phyloP scores from a whole-genome alignment of 768 basidiomycete species.

The Boletus rubescentipes region DNA sequence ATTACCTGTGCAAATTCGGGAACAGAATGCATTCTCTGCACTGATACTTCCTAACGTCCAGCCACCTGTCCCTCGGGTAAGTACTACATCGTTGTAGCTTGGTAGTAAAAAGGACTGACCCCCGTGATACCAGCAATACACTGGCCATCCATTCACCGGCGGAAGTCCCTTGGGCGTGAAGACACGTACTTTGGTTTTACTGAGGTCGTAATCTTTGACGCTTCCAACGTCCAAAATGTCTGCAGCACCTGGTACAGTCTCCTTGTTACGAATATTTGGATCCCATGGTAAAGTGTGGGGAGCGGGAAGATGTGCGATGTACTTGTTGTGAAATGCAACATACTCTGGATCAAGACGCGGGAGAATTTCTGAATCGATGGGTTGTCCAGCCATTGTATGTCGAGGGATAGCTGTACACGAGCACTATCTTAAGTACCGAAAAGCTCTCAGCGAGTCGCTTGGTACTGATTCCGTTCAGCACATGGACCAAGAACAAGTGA shows the following conservation, averaged over 20 bases:
- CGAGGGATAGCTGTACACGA: neutral
- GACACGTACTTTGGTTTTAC: constrained; percentile 54
- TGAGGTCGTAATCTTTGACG: constrained; percentile 52
- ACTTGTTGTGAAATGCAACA: constrained; percentile 55
- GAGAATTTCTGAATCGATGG: constrained; percentile 63
- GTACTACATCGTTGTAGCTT: neutral
- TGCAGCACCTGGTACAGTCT: constrained; percentile 57
- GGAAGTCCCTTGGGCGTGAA: constrained; percentile 55
- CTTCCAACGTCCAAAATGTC: constrained; percentile 54
- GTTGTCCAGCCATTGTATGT: constrained; percentile 34
- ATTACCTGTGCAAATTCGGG: constrained; percentile 29
- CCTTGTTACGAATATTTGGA: constrained; percentile 50
- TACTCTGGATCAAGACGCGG: constrained; percentile 66
- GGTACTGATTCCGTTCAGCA: neutral
- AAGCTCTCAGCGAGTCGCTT: neutral
- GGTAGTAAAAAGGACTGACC: constrained; percentile 37
- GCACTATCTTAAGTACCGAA: constrained; percentile 12
- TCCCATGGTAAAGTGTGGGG: constrained; percentile 64
- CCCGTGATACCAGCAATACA: constrained; percentile 74
- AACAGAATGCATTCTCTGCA: constrained; percentile 58
- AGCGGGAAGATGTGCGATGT: constrained; percentile 45
- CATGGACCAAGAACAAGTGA: constrained; percentile 1
- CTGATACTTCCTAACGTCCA: constrained; percentile 73
- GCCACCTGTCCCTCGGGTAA: constrained; percentile 47
- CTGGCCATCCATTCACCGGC: constrained; percentile 64